Evolutionary conservation across 140 eudicot species (phyloP).

Genomic region (Ambrosia hybrid): DNA sequence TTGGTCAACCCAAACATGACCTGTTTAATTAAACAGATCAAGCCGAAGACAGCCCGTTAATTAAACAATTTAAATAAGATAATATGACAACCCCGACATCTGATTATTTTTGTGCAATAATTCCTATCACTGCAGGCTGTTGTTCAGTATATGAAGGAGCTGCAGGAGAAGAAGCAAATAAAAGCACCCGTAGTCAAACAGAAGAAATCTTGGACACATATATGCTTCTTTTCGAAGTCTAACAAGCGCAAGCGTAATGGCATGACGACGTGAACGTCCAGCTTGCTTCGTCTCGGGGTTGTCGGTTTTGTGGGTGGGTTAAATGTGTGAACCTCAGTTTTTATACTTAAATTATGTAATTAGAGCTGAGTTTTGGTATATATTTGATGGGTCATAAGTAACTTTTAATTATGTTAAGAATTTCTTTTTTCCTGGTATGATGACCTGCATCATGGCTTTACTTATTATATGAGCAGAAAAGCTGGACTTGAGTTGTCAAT

Average conservation of each 20-base stretch:
- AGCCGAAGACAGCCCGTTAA: neutral
- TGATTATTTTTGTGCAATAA: too few relatives aligned
- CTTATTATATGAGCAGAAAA: conserved; percentile 5
- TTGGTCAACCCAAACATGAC: too few relatives aligned
- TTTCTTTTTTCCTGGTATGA: neutral
- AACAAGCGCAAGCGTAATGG: conserved; percentile 72
- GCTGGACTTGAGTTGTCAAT: conserved; percentile 5
- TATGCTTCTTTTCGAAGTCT: conserved; percentile 57
- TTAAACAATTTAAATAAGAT: neutral
- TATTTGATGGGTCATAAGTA: conserved; percentile 5
- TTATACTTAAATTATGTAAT: conserved; percentile 4
- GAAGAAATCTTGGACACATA: conserved; percentile 82
- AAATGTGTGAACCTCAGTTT: conserved; percentile 2
- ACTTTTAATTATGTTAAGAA: conserved; percentile 10
- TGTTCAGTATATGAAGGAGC: conserved; percentile 75
- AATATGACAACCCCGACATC: neutral
- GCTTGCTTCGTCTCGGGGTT: conserved; percentile 5
- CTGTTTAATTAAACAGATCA: too few relatives aligned
- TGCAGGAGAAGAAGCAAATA: conserved; percentile 57
- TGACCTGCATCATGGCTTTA: conserved; percentile 11
- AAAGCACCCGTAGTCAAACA: conserved; percentile 70
- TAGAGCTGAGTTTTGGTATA: conserved; percentile 4
- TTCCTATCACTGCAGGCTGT: conserved; percentile 59
- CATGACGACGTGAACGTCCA: conserved; percentile 40
- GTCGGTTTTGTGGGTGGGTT: neutral